Evolutionary conservation across 2,329 filamentous ascomycete species (phyloP).

Genomic region (Diaporthe sp.): DNA sequence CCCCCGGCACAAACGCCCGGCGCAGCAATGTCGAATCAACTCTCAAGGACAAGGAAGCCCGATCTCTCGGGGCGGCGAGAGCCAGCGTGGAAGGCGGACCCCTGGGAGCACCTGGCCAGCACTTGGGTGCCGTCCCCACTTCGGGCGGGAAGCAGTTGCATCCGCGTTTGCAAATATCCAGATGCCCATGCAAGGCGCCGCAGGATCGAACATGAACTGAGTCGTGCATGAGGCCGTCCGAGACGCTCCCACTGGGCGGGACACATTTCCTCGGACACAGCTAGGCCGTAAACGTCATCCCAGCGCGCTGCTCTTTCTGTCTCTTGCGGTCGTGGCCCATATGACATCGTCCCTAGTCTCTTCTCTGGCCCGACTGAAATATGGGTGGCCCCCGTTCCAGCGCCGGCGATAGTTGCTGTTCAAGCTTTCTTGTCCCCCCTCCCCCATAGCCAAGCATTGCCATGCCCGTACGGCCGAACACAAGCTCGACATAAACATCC

Average conservation of each 20-base stretch:
- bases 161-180: slow-evolving; percentile 23
- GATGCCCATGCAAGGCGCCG: slow-evolving; percentile 24
- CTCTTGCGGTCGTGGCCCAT: background rate
- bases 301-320: background rate
- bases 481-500: slow-evolving; percentile 26
- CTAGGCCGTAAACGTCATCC: slow-evolving; percentile 27
- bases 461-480: slow-evolving; percentile 26
- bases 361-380: background rate
- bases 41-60: background rate
- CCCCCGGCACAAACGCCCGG: no score
- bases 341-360: background rate
- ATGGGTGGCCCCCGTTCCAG: background rate
- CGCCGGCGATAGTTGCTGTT: background rate
- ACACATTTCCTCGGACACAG: slow-evolving; percentile 6
- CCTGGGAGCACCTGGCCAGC: background rate
- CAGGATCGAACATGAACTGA: slow-evolving; percentile 22
- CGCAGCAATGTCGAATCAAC: background rate
- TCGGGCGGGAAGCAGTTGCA: slow-evolving; percentile 25
- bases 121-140: background rate
- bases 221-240: slow-evolving; percentile 27
- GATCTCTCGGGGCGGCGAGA: background rate
- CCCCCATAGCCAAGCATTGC: slow-evolving; percentile 22
- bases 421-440: background rate
- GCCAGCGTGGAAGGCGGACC: background rate
- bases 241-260: slow-evolving; percentile 18